A percentile compares a stretch with the other conserved stretches of the same genome.
These are phyloP conservation scores for Eragrostis tef DNA, from an alignment of 202 grass and related monocot species.

Conservation along the genomic window DNA sequence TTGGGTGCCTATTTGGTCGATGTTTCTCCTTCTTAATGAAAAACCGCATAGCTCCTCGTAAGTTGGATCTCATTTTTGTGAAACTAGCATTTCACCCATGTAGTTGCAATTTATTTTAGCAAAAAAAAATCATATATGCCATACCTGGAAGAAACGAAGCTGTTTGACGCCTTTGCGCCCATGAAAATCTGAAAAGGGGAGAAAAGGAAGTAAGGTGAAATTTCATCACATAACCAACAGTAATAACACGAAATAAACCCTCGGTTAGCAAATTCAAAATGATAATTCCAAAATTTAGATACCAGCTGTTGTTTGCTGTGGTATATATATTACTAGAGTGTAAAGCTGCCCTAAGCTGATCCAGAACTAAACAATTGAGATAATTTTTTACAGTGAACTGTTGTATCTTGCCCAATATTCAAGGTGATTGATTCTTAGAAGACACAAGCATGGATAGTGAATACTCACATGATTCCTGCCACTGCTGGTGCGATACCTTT, in stretches of 20 bases:
- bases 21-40: too few species aligned
- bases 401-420: neutral
- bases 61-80: too few species aligned
- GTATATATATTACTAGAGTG: too few species aligned
- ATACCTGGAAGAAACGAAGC: conserved; percentile 63
- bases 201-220: neutral
- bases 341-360: neutral
- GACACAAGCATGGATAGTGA: neutral
- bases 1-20: too few species aligned
- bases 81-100: neutral
- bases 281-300: too few species aligned
- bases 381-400: neutral
- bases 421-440: neutral
- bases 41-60: too few species aligned
- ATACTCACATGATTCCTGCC: conserved; percentile 62
- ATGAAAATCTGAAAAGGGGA: conserved; percentile 57
- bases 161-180: conserved; percentile 63
- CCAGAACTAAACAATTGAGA: conserved; percentile 15
- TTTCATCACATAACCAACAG: neutral
- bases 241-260: neutral
- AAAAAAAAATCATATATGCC: neutral
- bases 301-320: too few species aligned
- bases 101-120: too few species aligned
- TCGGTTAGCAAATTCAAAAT: too few species aligned
- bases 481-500: conserved; percentile 58